Evolutionary conservation across 306 rosid genomes (phyloP).

Genomic region (Dryas alaskensis): DNA sequence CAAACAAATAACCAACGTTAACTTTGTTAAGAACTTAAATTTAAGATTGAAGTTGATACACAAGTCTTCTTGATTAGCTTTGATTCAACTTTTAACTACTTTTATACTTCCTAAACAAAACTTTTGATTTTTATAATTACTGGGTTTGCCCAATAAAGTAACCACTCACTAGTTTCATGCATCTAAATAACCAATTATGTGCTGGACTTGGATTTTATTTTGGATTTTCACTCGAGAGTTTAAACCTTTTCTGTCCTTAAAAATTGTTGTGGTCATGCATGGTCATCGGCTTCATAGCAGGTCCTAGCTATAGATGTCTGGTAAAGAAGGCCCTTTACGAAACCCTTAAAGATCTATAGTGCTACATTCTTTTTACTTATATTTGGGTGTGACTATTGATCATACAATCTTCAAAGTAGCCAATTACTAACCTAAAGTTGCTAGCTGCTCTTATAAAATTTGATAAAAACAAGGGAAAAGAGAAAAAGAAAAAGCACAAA

Average conservation of each 20-base stretch:
- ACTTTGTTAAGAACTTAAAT: background rate
- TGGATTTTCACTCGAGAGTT: background rate
- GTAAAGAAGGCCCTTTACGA: slow-evolving; percentile 1
- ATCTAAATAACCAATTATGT: background rate
- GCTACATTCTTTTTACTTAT: slow-evolving; percentile 4
- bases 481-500: slow-evolving; percentile 12
- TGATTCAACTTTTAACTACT: background rate
- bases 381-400: slow-evolving; percentile 17
- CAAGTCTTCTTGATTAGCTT: background rate
- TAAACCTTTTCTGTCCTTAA: background rate
- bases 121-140: background rate
- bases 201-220: background rate
- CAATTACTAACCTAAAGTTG: slow-evolving; percentile 34
- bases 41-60: background rate
- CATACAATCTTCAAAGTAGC: slow-evolving; percentile 25
- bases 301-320: slow-evolving; percentile 12
- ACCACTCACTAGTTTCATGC: background rate
- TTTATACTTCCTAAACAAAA: background rate
- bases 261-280: slow-evolving; percentile 6
- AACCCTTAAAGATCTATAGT: slow-evolving; percentile 3
- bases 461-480: slow-evolving; percentile 27
- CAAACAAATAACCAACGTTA: background rate
- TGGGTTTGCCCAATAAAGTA: background rate
- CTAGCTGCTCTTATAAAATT: slow-evolving; percentile 26
- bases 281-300: slow-evolving; percentile 4